Percentiles rank a stretch among this genome's conserved stretches.
These are phyloP conservation scores for Lepiota subincarnata DNA, from an alignment of 768 basidiomycete species.

Conservation along the genomic window DNA sequence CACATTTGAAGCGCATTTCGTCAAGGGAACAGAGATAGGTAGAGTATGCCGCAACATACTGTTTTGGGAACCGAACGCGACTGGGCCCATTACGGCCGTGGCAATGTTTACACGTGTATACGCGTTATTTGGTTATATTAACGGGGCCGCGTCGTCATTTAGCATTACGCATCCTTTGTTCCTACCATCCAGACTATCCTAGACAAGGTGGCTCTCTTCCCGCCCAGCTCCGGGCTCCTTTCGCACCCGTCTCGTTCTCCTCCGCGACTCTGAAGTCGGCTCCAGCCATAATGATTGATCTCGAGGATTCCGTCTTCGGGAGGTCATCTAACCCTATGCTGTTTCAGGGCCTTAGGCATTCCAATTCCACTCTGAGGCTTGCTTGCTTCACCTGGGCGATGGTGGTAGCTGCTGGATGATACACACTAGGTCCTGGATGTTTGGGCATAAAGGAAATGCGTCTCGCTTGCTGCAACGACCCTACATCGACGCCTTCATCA, in stretches of 20 bases:
- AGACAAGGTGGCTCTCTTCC: not conserved
- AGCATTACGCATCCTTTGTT: not conserved
- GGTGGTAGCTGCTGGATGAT: slow-evolving; percentile 8
- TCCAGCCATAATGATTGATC: slow-evolving; percentile 7
- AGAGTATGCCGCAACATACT: too few species aligned
- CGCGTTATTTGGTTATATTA: not conserved
- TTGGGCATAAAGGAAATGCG: not conserved
- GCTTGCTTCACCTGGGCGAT: not conserved
- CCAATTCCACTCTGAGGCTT: not conserved
- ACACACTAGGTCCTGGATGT: not conserved
- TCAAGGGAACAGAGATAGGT: too few species aligned
- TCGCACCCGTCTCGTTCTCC: slow-evolving; percentile 2
- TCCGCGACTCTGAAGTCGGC: slow-evolving; percentile 1
- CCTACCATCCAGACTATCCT: not conserved
- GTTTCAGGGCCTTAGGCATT: not conserved
- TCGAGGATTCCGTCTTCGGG: slow-evolving; percentile 6
- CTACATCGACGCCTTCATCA: not conserved
- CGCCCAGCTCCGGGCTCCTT: slow-evolving; percentile 1
- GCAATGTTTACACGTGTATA: slow-evolving; percentile 2
- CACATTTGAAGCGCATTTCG: too few species aligned
- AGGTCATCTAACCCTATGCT: slow-evolving; percentile 12
- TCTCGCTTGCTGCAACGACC: slow-evolving; percentile 3
- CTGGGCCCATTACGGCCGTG: too few species aligned
- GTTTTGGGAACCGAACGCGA: too few species aligned
- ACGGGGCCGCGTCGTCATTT: not conserved